These are phyloP conservation scores for Pterula multifida DNA, from an alignment of 1,284 basidiomycete species.

Conservation along the genomic window DNA sequence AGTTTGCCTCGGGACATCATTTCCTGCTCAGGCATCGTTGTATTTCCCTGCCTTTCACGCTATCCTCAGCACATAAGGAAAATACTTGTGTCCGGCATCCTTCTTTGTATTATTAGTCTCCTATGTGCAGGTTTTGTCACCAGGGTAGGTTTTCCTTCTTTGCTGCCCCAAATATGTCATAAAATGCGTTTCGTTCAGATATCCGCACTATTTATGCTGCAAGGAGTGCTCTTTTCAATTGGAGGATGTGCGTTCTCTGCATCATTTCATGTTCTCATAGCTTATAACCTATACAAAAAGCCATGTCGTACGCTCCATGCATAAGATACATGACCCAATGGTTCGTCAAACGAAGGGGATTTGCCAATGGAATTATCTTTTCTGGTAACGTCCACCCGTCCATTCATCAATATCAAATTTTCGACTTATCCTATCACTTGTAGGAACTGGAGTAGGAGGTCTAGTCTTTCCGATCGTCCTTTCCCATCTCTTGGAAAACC, in stretches of 20 bases:
- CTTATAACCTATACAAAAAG: neutral
- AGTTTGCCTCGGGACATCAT: too few species aligned
- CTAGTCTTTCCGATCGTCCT: conserved; percentile 12
- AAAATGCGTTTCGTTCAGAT: neutral
- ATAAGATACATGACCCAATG: conserved; percentile 20
- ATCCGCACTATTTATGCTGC: neutral
- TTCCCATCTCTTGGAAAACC: neutral
- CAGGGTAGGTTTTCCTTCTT: neutral
- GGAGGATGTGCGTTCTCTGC: neutral
- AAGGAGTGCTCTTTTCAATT: neutral
- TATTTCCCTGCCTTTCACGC: neutral
- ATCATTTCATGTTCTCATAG: neutral
- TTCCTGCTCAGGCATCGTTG: neutral
- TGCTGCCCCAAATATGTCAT: neutral
- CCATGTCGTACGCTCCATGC: conserved; percentile 13
- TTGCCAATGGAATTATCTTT: conserved; percentile 21
- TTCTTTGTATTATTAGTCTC: neutral
- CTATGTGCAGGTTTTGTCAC: neutral
- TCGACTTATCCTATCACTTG: too few species aligned
- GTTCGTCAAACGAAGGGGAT: conserved; percentile 19
- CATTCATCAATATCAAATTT: too few species aligned
- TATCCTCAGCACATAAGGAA: neutral
- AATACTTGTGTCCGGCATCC: neutral
- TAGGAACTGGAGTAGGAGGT: conserved; percentile 13
- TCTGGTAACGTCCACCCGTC: conserved; percentile 14